Evolutionary conservation across 116 monocot genomes (phyloP), one percentile per base, ranked within the genome.

Genomic region (Papilionanthe hybrid): DNA sequence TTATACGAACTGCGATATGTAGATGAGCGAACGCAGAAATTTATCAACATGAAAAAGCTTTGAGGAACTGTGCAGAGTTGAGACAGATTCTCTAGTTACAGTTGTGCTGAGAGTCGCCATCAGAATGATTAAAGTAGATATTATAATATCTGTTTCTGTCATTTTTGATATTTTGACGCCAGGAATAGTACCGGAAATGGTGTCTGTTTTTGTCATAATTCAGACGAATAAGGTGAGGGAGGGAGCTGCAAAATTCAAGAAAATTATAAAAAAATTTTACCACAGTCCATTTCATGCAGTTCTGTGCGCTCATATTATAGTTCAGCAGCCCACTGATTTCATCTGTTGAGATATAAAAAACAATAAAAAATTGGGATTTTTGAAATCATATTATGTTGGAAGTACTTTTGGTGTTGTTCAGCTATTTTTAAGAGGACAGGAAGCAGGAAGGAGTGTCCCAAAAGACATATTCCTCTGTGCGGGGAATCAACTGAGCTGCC

Each of bases 401-500:
- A 12, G 6, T 45, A 7, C 66, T 29, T 32, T 68, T 3, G 29
- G 4, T 9, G 68, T 0, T 13, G 27, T n/a, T 68, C 8, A 30
- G 69, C 69, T 37, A 17, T 30, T 27, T 43, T 17, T 15, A 43
- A 7, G 12, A 27, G 42, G 72, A 72, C 20, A 69, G 37, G 43
- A 37, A 5, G 44, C 73, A 44, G 12, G 18, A 43, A 73, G 44
- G 43, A 73, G 44, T 22, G 73, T 73, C 42, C 10, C 19, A 44
- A 73, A 73, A 73, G 43, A 30, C 20, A 20, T 43, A 43, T 73
- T 73, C 73, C 20, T 73, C 44, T 73, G 43, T 15, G 20, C 44
- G 8, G n/a, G 44, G 73, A 73, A 73, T 73, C 73, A 73, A 73
- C 7, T 8, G 73, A 44, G 8, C 73, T 73, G 73, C 20, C 45